Conservation (phyloP, 2,329 filamentous ascomycete genomes). For the Ceratocystiopsis minuta region DNA sequence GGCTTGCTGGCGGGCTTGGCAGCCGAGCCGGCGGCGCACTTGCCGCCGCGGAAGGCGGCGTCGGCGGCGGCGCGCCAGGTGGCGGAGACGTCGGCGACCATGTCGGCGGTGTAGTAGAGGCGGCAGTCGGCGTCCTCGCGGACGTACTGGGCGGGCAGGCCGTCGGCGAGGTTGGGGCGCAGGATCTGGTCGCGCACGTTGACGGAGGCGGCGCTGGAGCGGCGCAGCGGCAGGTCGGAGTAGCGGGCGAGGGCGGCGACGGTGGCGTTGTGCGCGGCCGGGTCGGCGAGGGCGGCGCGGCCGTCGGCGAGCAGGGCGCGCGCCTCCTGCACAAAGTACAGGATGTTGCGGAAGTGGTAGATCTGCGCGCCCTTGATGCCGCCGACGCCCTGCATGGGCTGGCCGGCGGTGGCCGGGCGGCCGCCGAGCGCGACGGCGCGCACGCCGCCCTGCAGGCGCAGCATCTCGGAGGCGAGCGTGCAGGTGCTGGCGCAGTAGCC, state of each 20-base stretch:
- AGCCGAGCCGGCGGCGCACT: constrained; percentile 6
- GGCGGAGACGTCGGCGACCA: constrained; percentile 26
- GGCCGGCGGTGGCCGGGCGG: constrained; percentile 24
- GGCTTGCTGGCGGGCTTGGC: neutral
- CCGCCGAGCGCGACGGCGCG: constrained; percentile 44
- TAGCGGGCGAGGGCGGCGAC: constrained; percentile 4
- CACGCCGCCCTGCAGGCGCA: constrained; percentile 23
- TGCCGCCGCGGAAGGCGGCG: constrained; percentile 16
- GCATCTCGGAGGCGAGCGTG: constrained; percentile 15
- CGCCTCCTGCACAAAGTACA: constrained; percentile 5
- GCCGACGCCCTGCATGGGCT: constrained; percentile 43
- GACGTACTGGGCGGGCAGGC: constrained; percentile 28
- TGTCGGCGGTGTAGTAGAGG: constrained; percentile 31
- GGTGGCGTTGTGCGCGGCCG: constrained; percentile 5
- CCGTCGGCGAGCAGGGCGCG: constrained; percentile 1
- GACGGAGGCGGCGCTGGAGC: constrained; percentile 9
- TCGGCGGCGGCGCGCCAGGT: constrained; percentile 27
- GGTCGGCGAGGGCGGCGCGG: no score
- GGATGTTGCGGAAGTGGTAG: constrained; percentile 4
- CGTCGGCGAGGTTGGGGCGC: constrained; percentile 18
- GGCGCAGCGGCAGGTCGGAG: constrained; percentile 2
- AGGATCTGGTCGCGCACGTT: constrained; percentile 24
- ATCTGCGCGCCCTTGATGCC: constrained; percentile 38
- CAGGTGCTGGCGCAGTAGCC: constrained; percentile 16
- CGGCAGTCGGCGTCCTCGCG: constrained; percentile 32